Conservation (phyloP, 768 basidiomycete species). For the Podaxis sp. region DNA sequence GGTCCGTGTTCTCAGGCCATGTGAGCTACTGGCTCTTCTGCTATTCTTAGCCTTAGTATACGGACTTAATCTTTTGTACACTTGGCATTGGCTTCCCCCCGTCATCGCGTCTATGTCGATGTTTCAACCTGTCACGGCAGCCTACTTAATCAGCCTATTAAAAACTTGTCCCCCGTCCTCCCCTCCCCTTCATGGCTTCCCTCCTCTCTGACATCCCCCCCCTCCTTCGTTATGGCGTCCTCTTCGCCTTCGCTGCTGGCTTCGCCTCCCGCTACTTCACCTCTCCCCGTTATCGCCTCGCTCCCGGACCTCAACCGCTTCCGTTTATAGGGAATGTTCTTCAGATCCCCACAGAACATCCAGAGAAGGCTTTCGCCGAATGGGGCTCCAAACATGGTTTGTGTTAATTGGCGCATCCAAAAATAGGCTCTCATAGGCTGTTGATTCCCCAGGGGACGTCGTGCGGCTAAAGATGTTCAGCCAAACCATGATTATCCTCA, state of each 20-base stretch:
- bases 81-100: constrained; percentile 14
- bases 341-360: constrained; percentile 40
- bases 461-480: constrained; percentile 41
- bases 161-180: constrained; percentile 12
- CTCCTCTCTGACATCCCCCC: constrained; percentile 19
- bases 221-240: constrained; percentile 23
- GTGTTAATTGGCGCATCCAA: constrained; percentile 18
- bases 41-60: neutral
- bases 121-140: constrained; percentile 30
- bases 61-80: constrained; percentile 12
- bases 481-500: constrained; percentile 50
- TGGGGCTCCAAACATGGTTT: constrained; percentile 46
- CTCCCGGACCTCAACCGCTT: constrained; percentile 47
- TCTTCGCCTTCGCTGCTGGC: constrained; percentile 20
- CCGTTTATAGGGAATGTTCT: constrained; percentile 50
- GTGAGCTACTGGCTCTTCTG: neutral
- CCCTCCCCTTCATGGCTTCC: constrained; percentile 15
- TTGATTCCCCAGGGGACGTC: constrained; percentile 38
- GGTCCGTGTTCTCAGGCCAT: constrained; percentile 8
- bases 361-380: constrained; percentile 38
- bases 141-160: constrained; percentile 1
- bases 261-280: constrained; percentile 26
- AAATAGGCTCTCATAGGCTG: neutral
- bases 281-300: constrained; percentile 28
- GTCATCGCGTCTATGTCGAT: constrained; percentile 22